Conservation (phyloP, 2,329 filamentous ascomycete genomes). For the Sarocladium oryzae region DNA sequence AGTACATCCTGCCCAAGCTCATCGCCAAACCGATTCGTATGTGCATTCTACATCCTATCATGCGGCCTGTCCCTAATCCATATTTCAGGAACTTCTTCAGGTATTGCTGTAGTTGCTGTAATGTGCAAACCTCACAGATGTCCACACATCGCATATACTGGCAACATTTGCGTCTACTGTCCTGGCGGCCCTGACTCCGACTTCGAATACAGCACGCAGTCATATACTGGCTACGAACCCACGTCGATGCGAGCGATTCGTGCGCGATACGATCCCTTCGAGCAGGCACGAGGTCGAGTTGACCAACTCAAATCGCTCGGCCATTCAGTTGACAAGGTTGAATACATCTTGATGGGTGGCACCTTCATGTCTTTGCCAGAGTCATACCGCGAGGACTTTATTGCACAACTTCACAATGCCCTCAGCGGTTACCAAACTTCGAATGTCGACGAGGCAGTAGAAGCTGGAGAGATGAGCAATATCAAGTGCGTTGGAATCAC, state of each 20-base stretch:
- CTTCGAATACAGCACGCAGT: slow-evolving; percentile 98
- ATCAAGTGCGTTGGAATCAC: slow-evolving; percentile 98
- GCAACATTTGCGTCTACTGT: slow-evolving; percentile 98
- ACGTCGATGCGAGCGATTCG: slow-evolving; percentile 98
- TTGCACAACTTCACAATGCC: slow-evolving; percentile 92
- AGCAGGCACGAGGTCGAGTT: slow-evolving; percentile 90
- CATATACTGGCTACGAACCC: slow-evolving; percentile 96
- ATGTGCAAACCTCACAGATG: slow-evolving; percentile 99
- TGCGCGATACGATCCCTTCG: slow-evolving; percentile 94
- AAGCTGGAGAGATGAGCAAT: slow-evolving; percentile 91
- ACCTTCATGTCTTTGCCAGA: slow-evolving; percentile 96
- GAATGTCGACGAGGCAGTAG: slow-evolving; percentile 91
- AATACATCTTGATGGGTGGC: slow-evolving; percentile 99
- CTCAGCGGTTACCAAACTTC: slow-evolving; percentile 91
- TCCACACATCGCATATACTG: slow-evolving; percentile 95
- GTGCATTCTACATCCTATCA: neutral
- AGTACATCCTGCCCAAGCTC: slow-evolving; percentile 93
- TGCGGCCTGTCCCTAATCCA: neutral
- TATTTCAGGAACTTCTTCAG: slow-evolving; percentile 75
- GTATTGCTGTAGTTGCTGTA: slow-evolving; percentile 95
- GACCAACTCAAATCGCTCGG: slow-evolving; percentile 95
- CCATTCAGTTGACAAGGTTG: slow-evolving; percentile 97
- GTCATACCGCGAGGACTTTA: slow-evolving; percentile 87
- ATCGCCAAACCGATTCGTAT: slow-evolving; percentile 92
- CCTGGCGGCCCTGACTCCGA: slow-evolving; percentile 96